phyloP scores from a whole-genome alignment of 2,329 filamentous ascomycete genomes.

The Aureobasidium sp. region DNA sequence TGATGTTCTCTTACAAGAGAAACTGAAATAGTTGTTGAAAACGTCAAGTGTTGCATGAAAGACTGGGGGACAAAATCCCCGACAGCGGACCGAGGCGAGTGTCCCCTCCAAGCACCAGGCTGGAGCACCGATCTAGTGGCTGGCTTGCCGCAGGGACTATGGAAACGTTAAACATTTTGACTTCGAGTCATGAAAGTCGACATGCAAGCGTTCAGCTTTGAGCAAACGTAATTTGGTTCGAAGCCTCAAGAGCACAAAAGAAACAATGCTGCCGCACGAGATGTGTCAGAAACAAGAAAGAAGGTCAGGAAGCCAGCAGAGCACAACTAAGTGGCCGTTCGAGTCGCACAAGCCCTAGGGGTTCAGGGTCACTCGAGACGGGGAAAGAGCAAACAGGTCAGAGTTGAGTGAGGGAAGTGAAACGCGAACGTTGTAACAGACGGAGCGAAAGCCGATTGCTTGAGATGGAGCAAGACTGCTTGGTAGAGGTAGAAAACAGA shows the following conservation, averaged over 20 bases:
- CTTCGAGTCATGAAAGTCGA: conserved; percentile 4
- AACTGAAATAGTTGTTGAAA: not conserved
- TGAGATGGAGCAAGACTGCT: not conserved
- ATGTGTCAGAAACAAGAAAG: not conserved
- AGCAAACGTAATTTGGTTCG: not conserved
- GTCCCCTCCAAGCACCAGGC: not conserved
- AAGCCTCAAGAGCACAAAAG: not conserved
- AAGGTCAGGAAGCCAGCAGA: not conserved
- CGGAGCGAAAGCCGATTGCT: not conserved
- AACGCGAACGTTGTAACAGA: conserved; percentile 6
- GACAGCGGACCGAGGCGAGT: conserved; percentile 3
- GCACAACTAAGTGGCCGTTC: not conserved
- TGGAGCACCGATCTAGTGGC: conserved; percentile 2
- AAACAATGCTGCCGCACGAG: not conserved
- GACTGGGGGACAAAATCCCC: not conserved
- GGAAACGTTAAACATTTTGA: conserved; percentile 3
- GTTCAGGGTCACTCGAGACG: conserved; percentile 4
- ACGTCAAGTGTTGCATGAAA: not conserved
- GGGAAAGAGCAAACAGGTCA: conserved; percentile 1
- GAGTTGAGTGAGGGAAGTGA: not conserved
- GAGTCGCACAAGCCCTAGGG: not conserved
- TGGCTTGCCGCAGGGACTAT: conserved; percentile 12
- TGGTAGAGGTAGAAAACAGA: not conserved
- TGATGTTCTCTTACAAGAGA: not conserved
- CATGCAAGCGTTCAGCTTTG: not conserved